A percentile compares a stretch with the other conserved stretches of the same genome.
These are phyloP conservation scores for Xylaria multiplex DNA, from an alignment of 2,329 filamentous ascomycete genomes.

Conservation along the genomic window DNA sequence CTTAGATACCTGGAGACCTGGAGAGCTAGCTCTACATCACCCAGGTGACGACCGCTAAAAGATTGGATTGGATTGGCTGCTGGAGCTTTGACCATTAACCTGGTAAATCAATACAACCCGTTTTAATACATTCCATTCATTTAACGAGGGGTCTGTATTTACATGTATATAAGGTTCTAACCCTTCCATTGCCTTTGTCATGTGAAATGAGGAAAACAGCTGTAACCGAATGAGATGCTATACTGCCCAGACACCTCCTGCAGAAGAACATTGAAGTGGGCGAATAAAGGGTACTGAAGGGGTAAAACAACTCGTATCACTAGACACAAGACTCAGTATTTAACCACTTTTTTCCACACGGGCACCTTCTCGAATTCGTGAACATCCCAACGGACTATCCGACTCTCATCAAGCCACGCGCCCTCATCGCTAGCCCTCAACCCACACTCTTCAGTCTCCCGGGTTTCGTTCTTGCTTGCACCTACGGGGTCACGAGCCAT, in stretches of 20 bases:
- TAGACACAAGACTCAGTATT: slow-evolving; percentile 35
- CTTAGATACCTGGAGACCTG: too few species aligned
- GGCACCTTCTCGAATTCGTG: slow-evolving; percentile 44
- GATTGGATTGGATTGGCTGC: neutral
- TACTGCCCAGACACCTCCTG: too few species aligned
- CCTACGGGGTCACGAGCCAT: slow-evolving; percentile 71
- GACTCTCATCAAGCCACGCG: slow-evolving; percentile 67
- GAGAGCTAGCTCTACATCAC: neutral
- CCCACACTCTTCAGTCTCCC: slow-evolving; percentile 67
- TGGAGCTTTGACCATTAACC: slow-evolving; percentile 29
- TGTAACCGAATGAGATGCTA: too few species aligned
- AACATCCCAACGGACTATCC: slow-evolving; percentile 41
- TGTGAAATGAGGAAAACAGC: too few species aligned
- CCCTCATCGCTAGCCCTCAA: slow-evolving; percentile 74
- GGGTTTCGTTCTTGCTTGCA: slow-evolving; percentile 68
- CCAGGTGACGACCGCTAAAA: slow-evolving; percentile 16
- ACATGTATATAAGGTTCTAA: neutral
- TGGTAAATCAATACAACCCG: neutral
- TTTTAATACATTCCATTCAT: neutral
- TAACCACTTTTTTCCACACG: slow-evolving; percentile 43
- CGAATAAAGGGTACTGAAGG: too few species aligned
- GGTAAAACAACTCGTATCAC: too few species aligned
- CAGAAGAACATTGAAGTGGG: too few species aligned
- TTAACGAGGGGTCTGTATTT: neutral
- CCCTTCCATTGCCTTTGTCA: too few species aligned